phyloP scores from a whole-genome alignment of 768 basidiomycete genomes.

The Mycena alexandri region DNA sequence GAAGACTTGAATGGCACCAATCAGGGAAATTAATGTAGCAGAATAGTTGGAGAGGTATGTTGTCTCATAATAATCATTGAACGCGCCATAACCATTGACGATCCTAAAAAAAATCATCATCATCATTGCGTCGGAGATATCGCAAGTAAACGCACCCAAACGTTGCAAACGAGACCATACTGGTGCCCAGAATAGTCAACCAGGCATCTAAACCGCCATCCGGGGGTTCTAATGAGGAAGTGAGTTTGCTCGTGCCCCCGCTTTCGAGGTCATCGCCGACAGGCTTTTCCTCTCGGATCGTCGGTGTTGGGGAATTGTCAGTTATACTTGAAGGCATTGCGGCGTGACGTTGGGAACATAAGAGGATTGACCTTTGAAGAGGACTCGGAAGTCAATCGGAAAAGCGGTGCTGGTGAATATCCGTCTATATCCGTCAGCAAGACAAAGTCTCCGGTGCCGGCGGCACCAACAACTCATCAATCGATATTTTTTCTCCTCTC shows the following conservation, averaged over 20 bases:
- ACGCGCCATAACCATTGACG: conserved; percentile 52
- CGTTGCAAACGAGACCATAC: conserved; percentile 34
- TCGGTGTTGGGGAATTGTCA: conserved; percentile 3
- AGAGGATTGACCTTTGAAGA: too few species aligned
- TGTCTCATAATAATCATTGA: conserved; percentile 49
- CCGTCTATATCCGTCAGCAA: too few species aligned
- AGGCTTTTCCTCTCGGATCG: neutral
- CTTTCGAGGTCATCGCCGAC: neutral
- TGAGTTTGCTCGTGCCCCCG: neutral
- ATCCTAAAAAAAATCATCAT: conserved; percentile 28
- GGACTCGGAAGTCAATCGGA: too few species aligned
- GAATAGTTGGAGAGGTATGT: conserved; percentile 45
- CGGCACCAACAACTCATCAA: too few species aligned
- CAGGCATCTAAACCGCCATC: conserved; percentile 44
- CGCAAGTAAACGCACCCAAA: conserved; percentile 36
- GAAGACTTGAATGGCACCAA: conserved; percentile 47
- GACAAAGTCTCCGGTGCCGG: too few species aligned
- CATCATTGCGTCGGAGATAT: neutral
- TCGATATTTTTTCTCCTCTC: too few species aligned
- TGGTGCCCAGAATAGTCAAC: conserved; percentile 38
- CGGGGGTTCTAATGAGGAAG: conserved; percentile 23
- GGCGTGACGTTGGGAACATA: too few species aligned
- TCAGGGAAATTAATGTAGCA: conserved; percentile 45
- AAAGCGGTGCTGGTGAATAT: neutral
- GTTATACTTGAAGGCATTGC: too few species aligned